phyloP scores from a whole-genome alignment of 2,329 filamentous ascomycete genomes.

The Sordariomycetes sp. region DNA sequence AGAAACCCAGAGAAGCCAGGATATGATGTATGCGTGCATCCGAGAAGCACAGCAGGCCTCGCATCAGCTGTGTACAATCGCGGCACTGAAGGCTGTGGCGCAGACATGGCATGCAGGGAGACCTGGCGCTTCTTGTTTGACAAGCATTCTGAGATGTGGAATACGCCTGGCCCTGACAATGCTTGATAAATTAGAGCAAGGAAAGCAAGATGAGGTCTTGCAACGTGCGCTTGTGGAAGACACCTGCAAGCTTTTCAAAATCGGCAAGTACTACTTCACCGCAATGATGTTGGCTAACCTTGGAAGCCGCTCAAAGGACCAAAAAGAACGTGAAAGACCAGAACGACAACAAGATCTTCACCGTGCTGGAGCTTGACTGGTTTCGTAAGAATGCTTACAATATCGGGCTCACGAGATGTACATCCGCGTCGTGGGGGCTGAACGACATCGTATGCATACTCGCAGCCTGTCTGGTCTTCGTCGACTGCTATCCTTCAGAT shows the following conservation, averaged over 20 bases:
- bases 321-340: slow-evolving; percentile 25
- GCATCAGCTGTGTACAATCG: slow-evolving; percentile 46
- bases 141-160: slow-evolving; percentile 35
- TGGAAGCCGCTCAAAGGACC: slow-evolving; percentile 16
- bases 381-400: slow-evolving; percentile 80
- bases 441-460: slow-evolving; percentile 47
- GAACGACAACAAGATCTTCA: slow-evolving; percentile 43
- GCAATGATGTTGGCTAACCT: neutral
- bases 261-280: slow-evolving; percentile 22
- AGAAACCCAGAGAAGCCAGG: slow-evolving; percentile 35
- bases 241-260: slow-evolving; percentile 41
- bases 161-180: slow-evolving; percentile 40
- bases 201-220: neutral
- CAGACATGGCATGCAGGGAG: slow-evolving; percentile 13
- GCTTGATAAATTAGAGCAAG: slow-evolving; percentile 13
- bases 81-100: slow-evolving; percentile 23
- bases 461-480: slow-evolving; percentile 40
- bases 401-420: slow-evolving; percentile 52
- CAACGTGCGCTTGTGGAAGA: slow-evolving; percentile 39
- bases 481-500: slow-evolving; percentile 39
- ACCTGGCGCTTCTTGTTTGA: slow-evolving; percentile 17
- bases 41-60: slow-evolving; percentile 62
- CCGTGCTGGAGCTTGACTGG: slow-evolving; percentile 65
- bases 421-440: slow-evolving; percentile 38
- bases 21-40: slow-evolving; percentile 71